These are phyloP conservation scores for Heimioporus retisporus DNA, from an alignment of 1,284 basidiomycete genomes.

Conservation along the genomic window DNA sequence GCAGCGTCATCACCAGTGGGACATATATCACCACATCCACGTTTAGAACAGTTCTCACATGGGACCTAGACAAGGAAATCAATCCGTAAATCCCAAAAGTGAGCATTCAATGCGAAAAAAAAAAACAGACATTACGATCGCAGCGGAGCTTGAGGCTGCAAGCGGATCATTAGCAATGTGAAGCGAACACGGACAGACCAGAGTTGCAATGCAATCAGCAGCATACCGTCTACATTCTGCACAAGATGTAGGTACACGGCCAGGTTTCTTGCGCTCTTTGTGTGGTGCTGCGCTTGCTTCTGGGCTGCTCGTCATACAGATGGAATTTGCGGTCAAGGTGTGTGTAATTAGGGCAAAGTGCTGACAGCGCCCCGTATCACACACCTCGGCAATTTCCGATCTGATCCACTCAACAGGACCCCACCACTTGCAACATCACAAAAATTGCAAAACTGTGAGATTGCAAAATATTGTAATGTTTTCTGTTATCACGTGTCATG, in stretches of 20 bases:
- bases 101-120: background rate
- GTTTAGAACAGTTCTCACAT: slow-evolving; percentile 75
- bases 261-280: slow-evolving; percentile 53
- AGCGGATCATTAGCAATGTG: background rate
- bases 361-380: no score
- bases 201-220: no score
- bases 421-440: no score
- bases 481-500: no score
- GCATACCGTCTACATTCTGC: slow-evolving; percentile 73
- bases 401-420: no score
- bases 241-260: slow-evolving; percentile 72
- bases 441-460: no score
- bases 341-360: no score
- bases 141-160: slow-evolving; percentile 75
- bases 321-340: no score
- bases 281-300: slow-evolving; percentile 22
- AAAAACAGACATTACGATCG: slow-evolving; percentile 67
- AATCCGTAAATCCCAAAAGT: no score
- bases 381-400: no score
- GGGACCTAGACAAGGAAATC: slow-evolving; percentile 67
- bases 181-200: no score
- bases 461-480: no score
- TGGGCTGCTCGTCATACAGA: slow-evolving; percentile 16
- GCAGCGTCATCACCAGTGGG: slow-evolving; percentile 63
- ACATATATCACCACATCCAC: slow-evolving; percentile 77